Evolutionary conservation across 441 rosid genomes (phyloP).

Genomic region (Kokia cookei): DNA sequence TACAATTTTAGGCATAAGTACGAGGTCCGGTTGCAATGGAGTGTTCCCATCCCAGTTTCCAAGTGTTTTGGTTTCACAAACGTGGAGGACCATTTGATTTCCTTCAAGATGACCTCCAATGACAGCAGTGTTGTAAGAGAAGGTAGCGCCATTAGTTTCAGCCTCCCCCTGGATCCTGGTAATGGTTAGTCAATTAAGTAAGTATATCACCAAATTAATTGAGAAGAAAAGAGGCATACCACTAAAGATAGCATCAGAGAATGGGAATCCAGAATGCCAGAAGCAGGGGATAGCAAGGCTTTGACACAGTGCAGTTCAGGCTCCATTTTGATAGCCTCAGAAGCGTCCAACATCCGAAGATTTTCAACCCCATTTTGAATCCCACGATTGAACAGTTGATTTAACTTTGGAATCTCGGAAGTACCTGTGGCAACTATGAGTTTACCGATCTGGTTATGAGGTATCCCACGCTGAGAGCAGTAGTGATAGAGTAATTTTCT

Average conservation of each 20-base stretch:
- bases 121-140: constrained; percentile 70
- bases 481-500: constrained; percentile 65
- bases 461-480: constrained; percentile 47
- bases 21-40: constrained; percentile 39
- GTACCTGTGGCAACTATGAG: constrained; percentile 71
- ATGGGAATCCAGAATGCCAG: constrained; percentile 86
- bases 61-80: constrained; percentile 39
- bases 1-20: constrained; percentile 56
- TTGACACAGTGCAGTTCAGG: constrained; percentile 68
- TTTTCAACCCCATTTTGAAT: constrained; percentile 53
- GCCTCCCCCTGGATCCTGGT: constrained; percentile 72
- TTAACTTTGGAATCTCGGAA: constrained; percentile 55
- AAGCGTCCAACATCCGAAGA: constrained; percentile 61
- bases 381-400: constrained; percentile 48
- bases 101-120: constrained; percentile 55
- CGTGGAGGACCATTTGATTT: constrained; percentile 43
- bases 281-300: constrained; percentile 67
- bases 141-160: constrained; percentile 50
- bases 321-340: constrained; percentile 71
- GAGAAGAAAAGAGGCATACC: constrained; percentile 30
- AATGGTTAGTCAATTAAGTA: not conserved
- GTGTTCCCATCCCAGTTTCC: constrained; percentile 31
- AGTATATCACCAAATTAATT: not conserved
- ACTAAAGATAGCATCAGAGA: constrained; percentile 72
- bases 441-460: constrained; percentile 74